Conservation (phyloP, 768 basidiomycete species). For the Omphalotus guepiniiformis region DNA sequence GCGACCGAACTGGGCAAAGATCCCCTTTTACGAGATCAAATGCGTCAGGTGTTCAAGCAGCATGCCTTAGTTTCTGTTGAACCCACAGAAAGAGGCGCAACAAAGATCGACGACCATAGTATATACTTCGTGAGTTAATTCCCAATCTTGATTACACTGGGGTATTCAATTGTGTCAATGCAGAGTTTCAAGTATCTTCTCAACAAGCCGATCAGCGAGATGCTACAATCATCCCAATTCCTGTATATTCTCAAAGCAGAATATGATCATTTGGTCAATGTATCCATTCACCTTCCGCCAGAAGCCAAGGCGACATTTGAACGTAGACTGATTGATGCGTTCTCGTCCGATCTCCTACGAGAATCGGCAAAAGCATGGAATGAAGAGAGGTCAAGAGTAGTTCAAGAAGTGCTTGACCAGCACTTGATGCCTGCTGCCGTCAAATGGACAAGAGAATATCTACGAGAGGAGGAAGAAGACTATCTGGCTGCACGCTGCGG, state of each 20-base stretch:
- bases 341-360: constrained; percentile 79
- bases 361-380: constrained; percentile 92
- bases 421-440: constrained; percentile 79
- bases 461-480: constrained; percentile 90
- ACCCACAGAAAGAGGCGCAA: constrained; percentile 83
- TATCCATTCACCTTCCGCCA: constrained; percentile 63
- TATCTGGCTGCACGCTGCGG: constrained; percentile 66
- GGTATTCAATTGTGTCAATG: constrained; percentile 8
- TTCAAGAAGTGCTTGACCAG: constrained; percentile 74
- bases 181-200: constrained; percentile 95
- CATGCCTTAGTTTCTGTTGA: constrained; percentile 74
- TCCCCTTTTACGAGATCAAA: constrained; percentile 75
- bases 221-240: constrained; percentile 76
- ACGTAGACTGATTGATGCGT: constrained; percentile 72
- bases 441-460: constrained; percentile 88
- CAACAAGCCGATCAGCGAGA: constrained; percentile 67
- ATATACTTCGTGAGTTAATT: constrained; percentile 57
- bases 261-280: constrained; percentile 77
- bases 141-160: background rate
- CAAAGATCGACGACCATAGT: constrained; percentile 73
- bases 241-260: constrained; percentile 90
- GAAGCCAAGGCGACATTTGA: constrained; percentile 66
- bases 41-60: constrained; percentile 70
- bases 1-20: constrained; percentile 92
- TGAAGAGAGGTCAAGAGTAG: constrained; percentile 70